Evolutionary conservation across 257 asterid species (phyloP).

Genomic region (Capsicum rhomboideum): DNA sequence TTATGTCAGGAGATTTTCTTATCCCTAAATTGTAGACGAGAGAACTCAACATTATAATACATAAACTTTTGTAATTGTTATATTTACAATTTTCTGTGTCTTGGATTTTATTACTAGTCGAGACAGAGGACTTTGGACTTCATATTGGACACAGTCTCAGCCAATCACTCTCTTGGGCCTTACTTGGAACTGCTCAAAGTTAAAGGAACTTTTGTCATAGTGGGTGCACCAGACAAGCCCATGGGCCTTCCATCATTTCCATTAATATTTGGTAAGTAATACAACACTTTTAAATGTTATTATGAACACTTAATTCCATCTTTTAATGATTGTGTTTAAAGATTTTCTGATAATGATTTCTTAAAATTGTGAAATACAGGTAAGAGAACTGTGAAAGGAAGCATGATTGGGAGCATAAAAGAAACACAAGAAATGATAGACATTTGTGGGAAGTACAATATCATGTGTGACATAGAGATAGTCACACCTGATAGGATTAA

Average conservation of each 20-base stretch:
- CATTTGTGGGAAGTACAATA: slow-evolving; percentile 57
- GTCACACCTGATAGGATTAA: slow-evolving; percentile 42
- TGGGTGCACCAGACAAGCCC: slow-evolving; percentile 85
- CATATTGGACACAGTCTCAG: slow-evolving; percentile 66
- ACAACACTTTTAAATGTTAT: not conserved
- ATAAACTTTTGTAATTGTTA: not conserved
- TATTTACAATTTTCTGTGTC: not conserved
- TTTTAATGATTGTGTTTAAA: not conserved
- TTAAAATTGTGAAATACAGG: slow-evolving; percentile 22
- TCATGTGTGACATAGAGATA: slow-evolving; percentile 60
- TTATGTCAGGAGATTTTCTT: not conserved
- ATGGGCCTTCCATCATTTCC: slow-evolving; percentile 72
- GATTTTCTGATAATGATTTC: not conserved
- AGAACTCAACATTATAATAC: not conserved
- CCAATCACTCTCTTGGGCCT: slow-evolving; percentile 71
- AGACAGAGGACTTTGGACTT: slow-evolving; percentile 57
- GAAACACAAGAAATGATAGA: slow-evolving; percentile 90
- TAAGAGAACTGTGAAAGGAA: slow-evolving; percentile 80
- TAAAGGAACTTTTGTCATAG: slow-evolving; percentile 63
- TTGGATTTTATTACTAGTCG: slow-evolving; percentile 18
- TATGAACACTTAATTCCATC: not conserved
- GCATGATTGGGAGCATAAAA: slow-evolving; percentile 67
- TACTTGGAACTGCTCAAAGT: slow-evolving; percentile 54
- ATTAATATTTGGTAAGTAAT: slow-evolving; percentile 47
- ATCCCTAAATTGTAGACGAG: too few species aligned